Evolutionary conservation across 2,329 filamentous ascomycete genomes (phyloP).

Genomic region (Diaporthe vexans): DNA sequence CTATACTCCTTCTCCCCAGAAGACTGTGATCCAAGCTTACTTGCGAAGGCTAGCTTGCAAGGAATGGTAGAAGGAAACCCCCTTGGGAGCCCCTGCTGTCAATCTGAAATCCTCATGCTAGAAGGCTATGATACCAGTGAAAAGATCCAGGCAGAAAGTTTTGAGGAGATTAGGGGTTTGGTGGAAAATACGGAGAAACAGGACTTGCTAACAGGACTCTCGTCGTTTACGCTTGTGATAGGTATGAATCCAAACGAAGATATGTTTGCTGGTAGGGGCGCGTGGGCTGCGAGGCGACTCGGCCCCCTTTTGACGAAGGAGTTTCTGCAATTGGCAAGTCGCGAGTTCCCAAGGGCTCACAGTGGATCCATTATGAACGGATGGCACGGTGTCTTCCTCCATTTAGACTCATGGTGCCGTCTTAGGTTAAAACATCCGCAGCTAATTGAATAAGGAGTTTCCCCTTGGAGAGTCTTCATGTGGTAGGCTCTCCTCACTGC

Average conservation of each 20-base stretch:
- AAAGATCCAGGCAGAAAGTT: background rate
- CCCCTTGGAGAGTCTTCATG: too few relatives aligned
- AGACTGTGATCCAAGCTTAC: background rate
- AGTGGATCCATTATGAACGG: background rate
- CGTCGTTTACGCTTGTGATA: background rate
- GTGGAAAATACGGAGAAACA: background rate
- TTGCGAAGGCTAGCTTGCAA: background rate
- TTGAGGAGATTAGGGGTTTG: background rate
- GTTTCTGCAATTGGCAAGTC: background rate
- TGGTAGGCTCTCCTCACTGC: background rate
- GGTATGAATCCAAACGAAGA: background rate
- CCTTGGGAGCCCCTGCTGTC: background rate
- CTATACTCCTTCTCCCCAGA: conserved; percentile 15
- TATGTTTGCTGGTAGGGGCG: conserved; percentile 1
- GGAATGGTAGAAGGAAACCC: background rate
- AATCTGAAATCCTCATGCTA: background rate
- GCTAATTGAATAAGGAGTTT: background rate
- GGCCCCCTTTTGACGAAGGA: conserved; percentile 6
- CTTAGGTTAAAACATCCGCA: background rate
- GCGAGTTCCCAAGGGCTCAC: background rate
- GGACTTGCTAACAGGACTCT: background rate
- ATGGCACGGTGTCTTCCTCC: background rate
- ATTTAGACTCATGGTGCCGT: background rate
- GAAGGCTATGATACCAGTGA: background rate
- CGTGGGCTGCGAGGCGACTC: background rate